A percentile compares a stretch with the other conserved stretches of the same genome.
phyloP scores from a whole-genome alignment of 2,329 filamentous ascomycete genomes.

The Calonectria multiphialidica region DNA sequence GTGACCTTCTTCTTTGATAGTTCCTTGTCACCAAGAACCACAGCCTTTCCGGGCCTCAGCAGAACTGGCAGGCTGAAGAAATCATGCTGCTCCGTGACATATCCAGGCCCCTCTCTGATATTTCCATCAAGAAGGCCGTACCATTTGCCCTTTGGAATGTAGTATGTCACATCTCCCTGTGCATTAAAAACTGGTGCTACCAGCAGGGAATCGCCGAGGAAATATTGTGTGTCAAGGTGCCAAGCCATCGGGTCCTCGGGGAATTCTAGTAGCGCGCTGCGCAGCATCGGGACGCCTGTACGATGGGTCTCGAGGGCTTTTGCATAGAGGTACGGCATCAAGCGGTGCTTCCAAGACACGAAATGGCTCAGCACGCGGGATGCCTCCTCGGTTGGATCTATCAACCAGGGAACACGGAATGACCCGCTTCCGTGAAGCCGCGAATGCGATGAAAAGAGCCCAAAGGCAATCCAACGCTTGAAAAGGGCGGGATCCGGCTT shows the following conservation, averaged over 20 bases:
- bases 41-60: conserved; percentile 64
- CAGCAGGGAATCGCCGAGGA: conserved; percentile 75
- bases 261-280: conserved; percentile 77
- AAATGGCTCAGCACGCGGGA: conserved; percentile 46
- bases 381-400: conserved; percentile 68
- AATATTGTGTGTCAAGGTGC: conserved; percentile 77
- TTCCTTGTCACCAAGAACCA: conserved; percentile 58
- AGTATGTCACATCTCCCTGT: conserved; percentile 73
- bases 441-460: conserved; percentile 76
- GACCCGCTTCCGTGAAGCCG: conserved; percentile 77
- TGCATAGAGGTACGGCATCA: conserved; percentile 66
- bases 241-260: conserved; percentile 75
- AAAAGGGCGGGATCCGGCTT: conserved; percentile 76
- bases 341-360: conserved; percentile 53
- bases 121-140: conserved; percentile 61
- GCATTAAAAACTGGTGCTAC: conserved; percentile 75
- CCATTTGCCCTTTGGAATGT: conserved; percentile 65
- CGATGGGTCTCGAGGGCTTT: conserved; percentile 55
- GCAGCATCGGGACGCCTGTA: conserved; percentile 70
- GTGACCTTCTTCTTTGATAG: conserved; percentile 51
- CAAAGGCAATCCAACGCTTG: conserved; percentile 83
- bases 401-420: conserved; percentile 80
- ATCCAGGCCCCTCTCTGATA: conserved; percentile 62
- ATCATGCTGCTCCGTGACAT: conserved; percentile 70
- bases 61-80: conserved; percentile 71